Conservation (phyloP, 1,139 yeast genomes). For the Debaryomycetaceae sp. region DNA sequence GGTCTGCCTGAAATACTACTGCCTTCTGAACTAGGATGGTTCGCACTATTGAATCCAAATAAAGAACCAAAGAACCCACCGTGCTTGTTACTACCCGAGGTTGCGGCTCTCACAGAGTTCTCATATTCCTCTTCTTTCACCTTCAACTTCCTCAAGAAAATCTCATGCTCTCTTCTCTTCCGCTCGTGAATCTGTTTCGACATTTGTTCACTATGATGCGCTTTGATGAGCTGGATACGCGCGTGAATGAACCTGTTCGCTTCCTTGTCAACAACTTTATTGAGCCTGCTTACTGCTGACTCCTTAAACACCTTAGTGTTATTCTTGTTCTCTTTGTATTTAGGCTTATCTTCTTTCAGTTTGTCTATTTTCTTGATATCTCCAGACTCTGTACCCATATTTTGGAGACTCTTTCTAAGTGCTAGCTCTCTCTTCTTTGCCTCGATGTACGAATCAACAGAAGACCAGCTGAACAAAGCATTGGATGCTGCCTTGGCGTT, state of each 20-base stretch:
- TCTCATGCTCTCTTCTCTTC: constrained; percentile 40
- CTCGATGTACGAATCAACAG: constrained; percentile 38
- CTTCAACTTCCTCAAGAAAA: constrained; percentile 32
- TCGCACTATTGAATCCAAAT: constrained; percentile 19
- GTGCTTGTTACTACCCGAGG: constrained; percentile 15
- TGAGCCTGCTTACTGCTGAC: constrained; percentile 24
- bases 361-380: constrained; percentile 3
- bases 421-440: constrained; percentile 29
- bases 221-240: constrained; percentile 36
- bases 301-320: constrained; percentile 15
- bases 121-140: constrained; percentile 43
- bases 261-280: constrained; percentile 31
- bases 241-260: constrained; percentile 38
- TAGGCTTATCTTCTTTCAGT: constrained; percentile 2
- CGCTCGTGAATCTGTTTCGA: constrained; percentile 39
- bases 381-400: background rate
- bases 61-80: constrained; percentile 28
- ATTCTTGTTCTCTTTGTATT: constrained; percentile 4
- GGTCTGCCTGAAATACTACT: background rate
- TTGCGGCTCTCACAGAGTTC: constrained; percentile 24
- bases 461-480: constrained; percentile 44
- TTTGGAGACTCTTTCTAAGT: background rate
- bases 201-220: constrained; percentile 40
- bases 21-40: constrained; percentile 2
- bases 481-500: constrained; percentile 19